Evolutionary conservation across 345 rosid genomes (phyloP).

Genomic region (Gossypium thurberi): DNA sequence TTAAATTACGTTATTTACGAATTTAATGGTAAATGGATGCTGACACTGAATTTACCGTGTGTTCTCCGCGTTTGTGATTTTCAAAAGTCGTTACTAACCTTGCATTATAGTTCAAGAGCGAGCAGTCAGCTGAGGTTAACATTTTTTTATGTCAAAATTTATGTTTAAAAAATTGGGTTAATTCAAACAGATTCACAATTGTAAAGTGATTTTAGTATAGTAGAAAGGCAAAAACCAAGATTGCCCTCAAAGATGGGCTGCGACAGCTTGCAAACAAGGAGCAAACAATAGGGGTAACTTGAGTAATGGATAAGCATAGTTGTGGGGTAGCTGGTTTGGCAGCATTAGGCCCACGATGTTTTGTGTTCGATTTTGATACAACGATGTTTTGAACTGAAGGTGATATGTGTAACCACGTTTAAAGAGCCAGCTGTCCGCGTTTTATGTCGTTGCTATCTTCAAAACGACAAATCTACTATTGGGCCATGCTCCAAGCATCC

Average conservation of each 20-base stretch:
- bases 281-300: constrained; percentile 18
- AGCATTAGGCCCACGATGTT: constrained; percentile 11
- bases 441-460: not conserved
- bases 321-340: not conserved
- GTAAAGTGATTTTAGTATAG: not conserved
- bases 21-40: not conserved
- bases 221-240: not conserved
- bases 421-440: constrained; percentile 26
- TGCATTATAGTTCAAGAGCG: not conserved
- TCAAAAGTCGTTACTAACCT: not conserved
- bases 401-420: constrained; percentile 24
- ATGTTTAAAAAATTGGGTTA: not conserved
- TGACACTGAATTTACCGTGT: not conserved
- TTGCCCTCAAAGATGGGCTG: constrained; percentile 6
- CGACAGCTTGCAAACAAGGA: not conserved
- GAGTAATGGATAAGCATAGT: constrained; percentile 16
- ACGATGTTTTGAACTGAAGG: not conserved
- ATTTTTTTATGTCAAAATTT: not conserved
- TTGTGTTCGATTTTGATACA: not conserved
- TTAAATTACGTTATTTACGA: not conserved
- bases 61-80: not conserved
- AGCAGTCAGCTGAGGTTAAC: not conserved
- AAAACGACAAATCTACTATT: not conserved
- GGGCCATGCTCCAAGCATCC: not conserved
- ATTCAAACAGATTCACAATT: not conserved